Evolutionary conservation across 495 filamentous ascomycete genomes (phyloP).

Genomic region (Talaromyces thailandensis): DNA sequence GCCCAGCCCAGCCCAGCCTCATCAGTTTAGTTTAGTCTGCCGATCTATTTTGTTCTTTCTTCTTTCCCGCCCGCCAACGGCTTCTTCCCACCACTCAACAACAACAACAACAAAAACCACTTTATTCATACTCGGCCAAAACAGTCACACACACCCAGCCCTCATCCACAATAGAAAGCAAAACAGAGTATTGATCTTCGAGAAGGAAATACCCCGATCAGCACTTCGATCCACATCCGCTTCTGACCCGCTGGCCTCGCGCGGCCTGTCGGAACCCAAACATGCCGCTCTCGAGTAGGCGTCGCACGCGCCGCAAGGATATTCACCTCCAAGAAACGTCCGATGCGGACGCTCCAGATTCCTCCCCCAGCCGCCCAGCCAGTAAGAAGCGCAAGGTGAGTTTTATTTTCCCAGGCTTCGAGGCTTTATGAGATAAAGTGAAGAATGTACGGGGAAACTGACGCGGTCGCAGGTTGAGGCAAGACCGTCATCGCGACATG

Average conservation of each 20-base stretch:
- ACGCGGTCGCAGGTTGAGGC: slow-evolving; percentile 25
- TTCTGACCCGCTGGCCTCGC: background rate
- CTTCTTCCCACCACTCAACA: background rate
- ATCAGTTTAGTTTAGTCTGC: background rate
- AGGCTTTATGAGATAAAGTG: background rate
- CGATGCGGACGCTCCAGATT: slow-evolving; percentile 47
- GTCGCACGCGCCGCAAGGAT: slow-evolving; percentile 43
- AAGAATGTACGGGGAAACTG: background rate
- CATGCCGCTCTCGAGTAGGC: slow-evolving; percentile 45
- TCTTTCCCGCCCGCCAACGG: slow-evolving; percentile 3
- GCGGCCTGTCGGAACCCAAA: slow-evolving; percentile 4
- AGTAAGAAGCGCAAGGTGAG: slow-evolving; percentile 70
- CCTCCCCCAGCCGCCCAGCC: slow-evolving; percentile 62
- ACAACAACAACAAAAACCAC: background rate
- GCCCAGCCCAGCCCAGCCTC: slow-evolving; percentile 3
- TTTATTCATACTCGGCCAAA: too few species aligned
- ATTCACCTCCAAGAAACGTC: slow-evolving; percentile 38
- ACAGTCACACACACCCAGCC: background rate
- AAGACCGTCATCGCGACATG: slow-evolving; percentile 19
- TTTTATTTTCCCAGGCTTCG: slow-evolving; percentile 1
- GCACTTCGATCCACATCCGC: background rate
- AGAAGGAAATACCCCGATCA: background rate
- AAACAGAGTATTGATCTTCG: background rate
- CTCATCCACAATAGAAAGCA: background rate
- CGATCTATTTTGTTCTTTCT: slow-evolving; percentile 5